Base-by-base conservation (phyloP, 2,329 filamentous ascomycete species). In the Cladosporium sp. region DNA sequence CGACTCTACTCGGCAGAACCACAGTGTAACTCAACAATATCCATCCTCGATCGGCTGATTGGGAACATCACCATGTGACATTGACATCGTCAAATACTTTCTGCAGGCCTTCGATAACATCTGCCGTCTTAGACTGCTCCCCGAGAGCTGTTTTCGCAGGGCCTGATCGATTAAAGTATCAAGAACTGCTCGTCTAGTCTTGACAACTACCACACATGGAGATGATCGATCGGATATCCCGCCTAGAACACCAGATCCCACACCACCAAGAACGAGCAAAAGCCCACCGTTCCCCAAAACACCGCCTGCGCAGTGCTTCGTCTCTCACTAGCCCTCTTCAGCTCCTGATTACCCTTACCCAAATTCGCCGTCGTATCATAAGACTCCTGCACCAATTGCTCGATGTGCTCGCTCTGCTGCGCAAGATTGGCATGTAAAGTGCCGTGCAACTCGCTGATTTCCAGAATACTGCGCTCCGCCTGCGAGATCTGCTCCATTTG, bases 401-500 rank as follows among this genome's bases (percentile, higher is more conserved):
- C 86, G 55, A 98, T 95, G 60, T 93, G 85, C 50, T 88, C 89
- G 49, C 88, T 86, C 65, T 98, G 93, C 12, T 85, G 84, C 33
- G 84, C 80, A 18, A 98, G 78, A 64, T 96, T 95, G 60, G 82
- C 82, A 35, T 93, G 88, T 11, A 98, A 83, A 48, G 92, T 84
- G 49, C 87, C 88, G 67, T 98, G 93, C 45, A 98, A 75, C 64
- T 95, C 90, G 7, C 89, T 86, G 55, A 98, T 96, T 67, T 98
- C 93, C 3, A 95, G 69, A 5, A 98, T 78, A 1, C 90, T 95
- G 66, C 87, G 88, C 67, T 98, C 90, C 0, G 90, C 90, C 20
- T 85, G 86, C 62, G 88, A 87, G 58, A 97, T 89, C 78, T 97
- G 93, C 68, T 91, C 86, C 66, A 97, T 74, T n/a, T 88, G 90